Evolutionary conservation across 2,329 filamentous ascomycete species (phyloP), one percentile per base, ranked within the genome.

Genomic region (Ceratocystis papillata): DNA sequence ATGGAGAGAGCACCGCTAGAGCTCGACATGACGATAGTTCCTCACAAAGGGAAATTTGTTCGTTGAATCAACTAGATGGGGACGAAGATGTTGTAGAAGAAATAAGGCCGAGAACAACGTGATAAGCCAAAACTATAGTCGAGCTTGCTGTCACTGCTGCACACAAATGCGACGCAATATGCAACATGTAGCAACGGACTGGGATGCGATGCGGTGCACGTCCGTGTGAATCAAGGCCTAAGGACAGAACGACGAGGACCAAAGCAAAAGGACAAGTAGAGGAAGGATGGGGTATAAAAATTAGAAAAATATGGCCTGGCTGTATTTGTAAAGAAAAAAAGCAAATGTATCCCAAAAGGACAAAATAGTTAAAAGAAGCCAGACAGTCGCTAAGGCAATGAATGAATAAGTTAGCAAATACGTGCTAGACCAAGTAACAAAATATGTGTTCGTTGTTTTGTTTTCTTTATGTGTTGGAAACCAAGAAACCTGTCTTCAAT

Each of bases 1-100:
- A 81, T 73, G 64, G 79, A 79, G 64, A 81, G 73, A 44, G 78
- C 50, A 62, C 74, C 72, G 22, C 63, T 41, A 41, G 37, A 41
- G 37, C 37, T 63, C 20, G 77, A 78, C 78, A 79, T 79, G 20
- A 64, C 71, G 65, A 41, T 30, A 48, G 41, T 44, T 37, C 33
- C 22, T 33, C 6, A 6, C 45, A 10, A 30, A 63, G 62, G 8
- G 20, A 1, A 28, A 28, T 48, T 10, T n/a, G 28, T 46, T 20
- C 7, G 25, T 46, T 48, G 41, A 46, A 62, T 45, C 48, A 53
- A 28, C 22, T 2, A 15, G 20, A 28, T 22, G 22, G 2, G 10
- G 20, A 22, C 2, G 12, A 10, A 22, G n/a, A 50, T 50, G 48
- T 12, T 10, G 20, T 7, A 5, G 3, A 6, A 25, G 22, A 22